phyloP scores from a whole-genome alignment of 1,139 yeast genomes.

The Pneumocystis oryctolagi region DNA sequence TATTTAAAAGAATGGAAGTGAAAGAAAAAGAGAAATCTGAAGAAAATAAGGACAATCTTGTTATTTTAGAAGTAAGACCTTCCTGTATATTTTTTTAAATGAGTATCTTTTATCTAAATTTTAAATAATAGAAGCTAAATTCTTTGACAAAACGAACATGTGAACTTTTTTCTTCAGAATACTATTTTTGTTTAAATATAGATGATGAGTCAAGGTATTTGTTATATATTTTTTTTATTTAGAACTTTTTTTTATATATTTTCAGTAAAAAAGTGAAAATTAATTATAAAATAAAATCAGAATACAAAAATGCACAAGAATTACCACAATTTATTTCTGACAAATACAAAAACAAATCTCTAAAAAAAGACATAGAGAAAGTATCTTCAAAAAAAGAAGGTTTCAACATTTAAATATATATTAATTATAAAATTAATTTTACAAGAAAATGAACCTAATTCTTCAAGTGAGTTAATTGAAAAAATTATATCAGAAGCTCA shows the following conservation, averaged over 20 bases:
- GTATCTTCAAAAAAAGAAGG: conserved; percentile 11
- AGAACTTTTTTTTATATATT: neutral
- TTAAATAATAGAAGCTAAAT: neutral
- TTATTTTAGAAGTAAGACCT: neutral
- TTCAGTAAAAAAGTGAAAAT: neutral
- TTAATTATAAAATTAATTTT: neutral
- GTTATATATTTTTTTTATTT: neutral
- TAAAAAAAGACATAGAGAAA: neutral
- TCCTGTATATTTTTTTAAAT: neutral
- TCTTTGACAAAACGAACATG: neutral
- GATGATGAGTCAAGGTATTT: neutral
- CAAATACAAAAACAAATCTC: conserved; percentile 5
- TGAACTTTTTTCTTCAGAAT: neutral
- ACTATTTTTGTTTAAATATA: neutral
- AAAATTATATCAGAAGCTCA: conserved; percentile 14
- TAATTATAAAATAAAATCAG: conserved; percentile 14
- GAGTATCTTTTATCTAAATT: neutral
- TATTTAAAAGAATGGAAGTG: neutral
- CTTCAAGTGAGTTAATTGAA: conserved; percentile 12
- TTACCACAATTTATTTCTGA: conserved; percentile 18
- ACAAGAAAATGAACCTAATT: conserved; percentile 7
- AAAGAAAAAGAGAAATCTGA: neutral
- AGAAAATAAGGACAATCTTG: neutral
- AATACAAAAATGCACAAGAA: conserved; percentile 14
- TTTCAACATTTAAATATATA: conserved; percentile 6